Evolutionary conservation across 768 basidiomycete genomes (phyloP), one percentile per base, ranked within the genome.

Genomic region (Serendipita vermifera): DNA sequence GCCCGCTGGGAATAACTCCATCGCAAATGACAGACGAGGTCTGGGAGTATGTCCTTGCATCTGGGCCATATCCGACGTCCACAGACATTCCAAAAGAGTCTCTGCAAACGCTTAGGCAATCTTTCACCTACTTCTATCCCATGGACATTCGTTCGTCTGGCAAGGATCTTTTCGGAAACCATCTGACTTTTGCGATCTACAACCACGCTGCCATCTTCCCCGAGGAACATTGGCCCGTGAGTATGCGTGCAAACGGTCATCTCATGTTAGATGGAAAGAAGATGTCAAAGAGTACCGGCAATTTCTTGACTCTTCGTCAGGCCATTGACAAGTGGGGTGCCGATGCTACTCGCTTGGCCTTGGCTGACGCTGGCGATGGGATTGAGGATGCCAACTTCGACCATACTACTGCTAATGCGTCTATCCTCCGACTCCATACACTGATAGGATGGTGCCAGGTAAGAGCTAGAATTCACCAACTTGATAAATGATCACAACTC

Each of bases 301-400:
- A 99, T 70, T 88, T 84, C 57, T 73, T 98, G 74, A 99, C 94
- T 0, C 72, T 98, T 67, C 72, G 80, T 55, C 87, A 99, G 65
- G 79, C 86, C 1, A 81, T 94, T 58, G 76, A 82, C 69, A 98
- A 98, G 75, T 98, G 94, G 65, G 96, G 96, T 58, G 92, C 96
- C 33, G 96, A 98, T 67, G 89, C 93, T 31, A 93, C 86, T 64
- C 77, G 96, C 56, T 70, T 99, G 72, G 78, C 82, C 17, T 75
- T 99, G 69, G 96, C 96, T 24, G 94, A 98, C 72, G 91, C 92
- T 26, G 96, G 96, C 13, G 96, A 99, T 67, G 90, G 92, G 53
- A 78, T 97, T 62, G 93, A 96, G 69, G 96, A 99, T 70, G 94
- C 94, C 40, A 99, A 99, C 74, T 99, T 98, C 64, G 96, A 99